These are phyloP conservation scores for Colletotrichum sp. DNA, from an alignment of 2,329 filamentous ascomycete genomes.

Conservation along the genomic window DNA sequence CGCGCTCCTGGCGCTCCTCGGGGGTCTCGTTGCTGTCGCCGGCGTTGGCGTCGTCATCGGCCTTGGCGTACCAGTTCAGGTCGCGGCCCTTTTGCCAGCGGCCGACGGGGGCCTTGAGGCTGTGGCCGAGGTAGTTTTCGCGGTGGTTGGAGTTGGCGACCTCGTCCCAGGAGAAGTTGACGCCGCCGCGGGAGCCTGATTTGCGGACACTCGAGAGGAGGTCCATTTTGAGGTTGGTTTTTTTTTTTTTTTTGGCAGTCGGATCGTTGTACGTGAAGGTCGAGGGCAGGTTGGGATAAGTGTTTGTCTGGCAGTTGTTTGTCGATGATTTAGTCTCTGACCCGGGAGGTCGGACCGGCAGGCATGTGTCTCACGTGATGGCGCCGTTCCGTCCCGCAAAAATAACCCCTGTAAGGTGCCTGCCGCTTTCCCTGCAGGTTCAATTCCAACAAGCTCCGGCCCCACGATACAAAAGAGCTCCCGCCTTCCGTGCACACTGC, in stretches of 20 bases:
- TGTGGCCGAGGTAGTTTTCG: slow-evolving; percentile 90
- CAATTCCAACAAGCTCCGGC: slow-evolving; percentile 1
- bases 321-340: not conserved
- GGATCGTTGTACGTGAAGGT: not conserved
- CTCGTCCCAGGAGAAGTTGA: slow-evolving; percentile 96
- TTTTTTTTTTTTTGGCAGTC: not conserved
- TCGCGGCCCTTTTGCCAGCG: slow-evolving; percentile 86
- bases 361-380: not conserved
- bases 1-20: slow-evolving; percentile 62
- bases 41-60: slow-evolving; percentile 53
- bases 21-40: slow-evolving; percentile 60
- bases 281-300: not conserved
- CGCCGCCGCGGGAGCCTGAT: slow-evolving; percentile 86
- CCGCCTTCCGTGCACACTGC: not conserved
- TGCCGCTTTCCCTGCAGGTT: not conserved
- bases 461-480: slow-evolving; percentile 15
- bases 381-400: not conserved
- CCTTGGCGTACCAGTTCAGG: slow-evolving; percentile 68
- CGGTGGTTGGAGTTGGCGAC: slow-evolving; percentile 86
- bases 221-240: slow-evolving; percentile 65
- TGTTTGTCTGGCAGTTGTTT: not conserved
- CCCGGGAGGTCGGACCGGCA: not conserved
- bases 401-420: not conserved
- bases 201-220: slow-evolving; percentile 92
- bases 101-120: slow-evolving; percentile 88